These are phyloP conservation scores for Fusarium pseudoanthophilum DNA, from an alignment of 2,329 filamentous ascomycete species.

Conservation along the genomic window DNA sequence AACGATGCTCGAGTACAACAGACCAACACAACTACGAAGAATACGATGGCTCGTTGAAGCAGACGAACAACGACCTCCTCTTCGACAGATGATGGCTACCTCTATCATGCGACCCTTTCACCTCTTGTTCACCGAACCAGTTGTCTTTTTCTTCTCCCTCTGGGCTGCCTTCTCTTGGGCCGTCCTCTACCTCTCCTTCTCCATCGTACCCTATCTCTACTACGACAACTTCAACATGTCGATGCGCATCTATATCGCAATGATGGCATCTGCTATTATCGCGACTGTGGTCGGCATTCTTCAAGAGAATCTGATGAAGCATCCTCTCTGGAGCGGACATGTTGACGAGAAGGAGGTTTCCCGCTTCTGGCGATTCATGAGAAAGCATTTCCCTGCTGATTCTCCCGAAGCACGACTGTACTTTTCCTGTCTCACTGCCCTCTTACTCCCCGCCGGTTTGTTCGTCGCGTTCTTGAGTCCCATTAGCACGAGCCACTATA, in stretches of 20 bases:
- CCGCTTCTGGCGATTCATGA: conserved; percentile 58
- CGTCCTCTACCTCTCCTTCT: conserved; percentile 86
- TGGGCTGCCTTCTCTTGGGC: conserved; percentile 95
- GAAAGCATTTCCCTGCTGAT: conserved; percentile 58
- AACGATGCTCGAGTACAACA: conserved; percentile 14
- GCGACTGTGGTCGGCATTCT: conserved; percentile 76
- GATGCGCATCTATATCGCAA: conserved; percentile 78
- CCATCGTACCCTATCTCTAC: conserved; percentile 83
- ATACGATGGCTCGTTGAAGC: conserved; percentile 83
- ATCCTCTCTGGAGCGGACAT: conserved; percentile 49
- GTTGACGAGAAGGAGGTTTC: conserved; percentile 41
- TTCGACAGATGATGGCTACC: conserved; percentile 76
- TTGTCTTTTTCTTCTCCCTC: conserved; percentile 86
- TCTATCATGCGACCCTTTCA: conserved; percentile 83
- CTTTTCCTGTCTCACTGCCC: conserved; percentile 80
- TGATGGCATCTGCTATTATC: conserved; percentile 73
- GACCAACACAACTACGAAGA: conserved; percentile 51
- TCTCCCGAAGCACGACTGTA: conserved; percentile 83
- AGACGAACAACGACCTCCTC: conserved; percentile 78
- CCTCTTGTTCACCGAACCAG: conserved; percentile 78
- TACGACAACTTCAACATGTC: conserved; percentile 70
- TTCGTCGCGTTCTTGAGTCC: conserved; percentile 60
- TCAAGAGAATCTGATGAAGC: conserved; percentile 74
- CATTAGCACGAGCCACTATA: conserved; percentile 40
- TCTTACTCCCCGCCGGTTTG: conserved; percentile 80